phyloP scores from a whole-genome alignment of 352 stramenopile genomes.

The Stramenopiles sp. region DNA sequence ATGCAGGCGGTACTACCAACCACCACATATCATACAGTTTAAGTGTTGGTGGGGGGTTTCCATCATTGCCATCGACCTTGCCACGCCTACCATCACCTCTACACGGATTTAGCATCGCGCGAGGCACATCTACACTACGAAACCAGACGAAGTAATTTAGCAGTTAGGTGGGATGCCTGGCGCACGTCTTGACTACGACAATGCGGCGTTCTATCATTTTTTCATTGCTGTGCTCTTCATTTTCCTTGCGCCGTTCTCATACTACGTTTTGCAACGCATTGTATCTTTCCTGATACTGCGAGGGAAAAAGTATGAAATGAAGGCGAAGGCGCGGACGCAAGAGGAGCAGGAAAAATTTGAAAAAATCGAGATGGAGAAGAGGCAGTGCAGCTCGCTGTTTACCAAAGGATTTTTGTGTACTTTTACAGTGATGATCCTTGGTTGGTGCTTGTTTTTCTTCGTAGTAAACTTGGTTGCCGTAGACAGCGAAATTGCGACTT shows the following conservation, averaged over 20 bases:
- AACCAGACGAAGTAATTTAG: no score
- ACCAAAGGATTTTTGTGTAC: conserved; percentile 47
- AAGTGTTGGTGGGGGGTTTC: no score
- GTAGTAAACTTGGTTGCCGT: conserved; percentile 67
- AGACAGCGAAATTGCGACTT: conserved; percentile 91
- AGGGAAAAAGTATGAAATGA: conserved; percentile 22
- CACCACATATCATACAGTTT: no score
- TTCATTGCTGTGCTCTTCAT: conserved; percentile 82
- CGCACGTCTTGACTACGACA: conserved; percentile 98
- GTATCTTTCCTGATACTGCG: background rate
- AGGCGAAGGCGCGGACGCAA: conserved; percentile 34
- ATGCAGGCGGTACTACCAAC: no score
- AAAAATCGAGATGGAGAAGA: conserved; percentile 35
- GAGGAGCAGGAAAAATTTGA: conserved; percentile 39
- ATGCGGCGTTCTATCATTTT: conserved; percentile 98
- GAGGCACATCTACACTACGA: no score
- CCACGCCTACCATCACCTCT: no score
- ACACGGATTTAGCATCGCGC: no score
- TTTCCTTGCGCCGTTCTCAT: conserved; percentile 86
- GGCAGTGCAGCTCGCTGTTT: conserved; percentile 33
- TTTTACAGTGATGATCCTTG: conserved; percentile 38
- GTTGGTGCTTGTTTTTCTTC: conserved; percentile 64
- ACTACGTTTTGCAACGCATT: conserved; percentile 10
- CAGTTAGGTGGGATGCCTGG: no score
- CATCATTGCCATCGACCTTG: no score